Percentiles rank a stretch among this genome's conserved stretches.
Conservation (phyloP, 768 basidiomycete species). For the Rubroboletus satanas region DNA sequence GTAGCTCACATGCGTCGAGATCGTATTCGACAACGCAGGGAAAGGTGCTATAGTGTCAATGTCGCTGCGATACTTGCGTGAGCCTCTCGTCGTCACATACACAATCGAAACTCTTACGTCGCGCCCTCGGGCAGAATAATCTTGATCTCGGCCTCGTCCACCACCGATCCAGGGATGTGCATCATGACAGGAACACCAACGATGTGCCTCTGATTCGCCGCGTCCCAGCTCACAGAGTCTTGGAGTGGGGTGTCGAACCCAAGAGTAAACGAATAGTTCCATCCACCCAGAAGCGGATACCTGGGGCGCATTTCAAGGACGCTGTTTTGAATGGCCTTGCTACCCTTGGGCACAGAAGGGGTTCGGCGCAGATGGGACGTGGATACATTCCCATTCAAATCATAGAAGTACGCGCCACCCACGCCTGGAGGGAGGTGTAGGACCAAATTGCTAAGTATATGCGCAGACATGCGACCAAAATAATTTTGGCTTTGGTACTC, state of each 20-base stretch:
- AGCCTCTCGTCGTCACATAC: constrained; percentile 1
- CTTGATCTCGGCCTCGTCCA: constrained; percentile 73
- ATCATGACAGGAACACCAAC: constrained; percentile 87
- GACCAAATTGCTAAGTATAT: constrained; percentile 69
- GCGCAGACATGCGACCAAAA: constrained; percentile 61
- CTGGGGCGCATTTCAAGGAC: constrained; percentile 81
- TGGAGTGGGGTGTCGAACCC: constrained; percentile 88
- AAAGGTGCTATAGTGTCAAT: constrained; percentile 77
- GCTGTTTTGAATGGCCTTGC: constrained; percentile 52
- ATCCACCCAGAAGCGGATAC: constrained; percentile 92
- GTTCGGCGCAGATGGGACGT: constrained; percentile 79
- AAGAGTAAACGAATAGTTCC: constrained; percentile 94
- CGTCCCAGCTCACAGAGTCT: constrained; percentile 68
- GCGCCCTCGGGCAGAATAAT: constrained; percentile 95
- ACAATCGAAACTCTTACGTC: constrained; percentile 53
- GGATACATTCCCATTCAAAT: constrained; percentile 93
- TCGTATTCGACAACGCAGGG: constrained; percentile 55
- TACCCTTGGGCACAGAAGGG: constrained; percentile 59
- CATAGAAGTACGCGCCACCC: constrained; percentile 82
- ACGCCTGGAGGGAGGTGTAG: constrained; percentile 82
- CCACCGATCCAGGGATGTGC: constrained; percentile 70
- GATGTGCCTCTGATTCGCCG: constrained; percentile 58
- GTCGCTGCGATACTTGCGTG: constrained; percentile 48
- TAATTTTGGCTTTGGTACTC: constrained; percentile 76
- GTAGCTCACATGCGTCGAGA: constrained; percentile 78